Conservation (phyloP, 2,329 filamentous ascomycete genomes). For the Lasiodiplodia theobromae region DNA sequence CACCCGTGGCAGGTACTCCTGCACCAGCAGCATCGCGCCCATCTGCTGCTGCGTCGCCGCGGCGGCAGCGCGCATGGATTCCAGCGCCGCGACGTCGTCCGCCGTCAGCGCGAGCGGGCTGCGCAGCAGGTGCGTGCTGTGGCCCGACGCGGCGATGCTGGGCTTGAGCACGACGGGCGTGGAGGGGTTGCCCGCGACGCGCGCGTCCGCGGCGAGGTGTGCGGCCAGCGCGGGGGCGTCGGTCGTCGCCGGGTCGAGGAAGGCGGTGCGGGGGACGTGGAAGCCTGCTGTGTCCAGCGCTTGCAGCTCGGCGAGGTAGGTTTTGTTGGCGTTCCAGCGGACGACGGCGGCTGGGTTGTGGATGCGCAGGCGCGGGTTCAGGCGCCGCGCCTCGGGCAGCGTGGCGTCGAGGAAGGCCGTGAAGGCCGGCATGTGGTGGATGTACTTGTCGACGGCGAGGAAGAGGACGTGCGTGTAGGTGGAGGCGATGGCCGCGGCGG, state of each 20-base stretch:
- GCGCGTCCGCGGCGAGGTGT: slow-evolving; percentile 8
- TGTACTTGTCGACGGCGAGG: slow-evolving; percentile 25
- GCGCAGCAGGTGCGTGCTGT: slow-evolving; percentile 13
- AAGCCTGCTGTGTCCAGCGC: neutral
- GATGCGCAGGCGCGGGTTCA: slow-evolving; percentile 26
- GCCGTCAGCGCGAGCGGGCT: slow-evolving; percentile 2
- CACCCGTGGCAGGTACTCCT: slow-evolving; percentile 24
- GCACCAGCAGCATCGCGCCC: slow-evolving; percentile 8
- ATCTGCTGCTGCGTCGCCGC: neutral
- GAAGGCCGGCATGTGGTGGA: slow-evolving; percentile 24
- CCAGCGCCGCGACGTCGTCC: slow-evolving; percentile 8
- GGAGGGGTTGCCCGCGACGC: neutral
- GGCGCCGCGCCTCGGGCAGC: slow-evolving; percentile 21
- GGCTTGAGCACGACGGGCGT: slow-evolving; percentile 27
- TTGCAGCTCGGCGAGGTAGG: slow-evolving; percentile 26
- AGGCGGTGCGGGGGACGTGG: slow-evolving; percentile 19
- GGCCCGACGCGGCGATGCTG: slow-evolving; percentile 22
- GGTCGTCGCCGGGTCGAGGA: slow-evolving; percentile 5
- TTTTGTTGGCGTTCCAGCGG: slow-evolving; percentile 29
- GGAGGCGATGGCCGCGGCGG: slow-evolving; percentile 12
- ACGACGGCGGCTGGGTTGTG: slow-evolving; percentile 21
- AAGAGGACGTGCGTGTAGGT: slow-evolving; percentile 28
- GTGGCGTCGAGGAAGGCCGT: slow-evolving; percentile 8
- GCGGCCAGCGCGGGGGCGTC: neutral
- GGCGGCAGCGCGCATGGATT: neutral